A percentile compares a stretch with the other conserved stretches of the same genome.
Conservation (phyloP, 805 yeast species). For the Phaffomyces antillensis region DNA sequence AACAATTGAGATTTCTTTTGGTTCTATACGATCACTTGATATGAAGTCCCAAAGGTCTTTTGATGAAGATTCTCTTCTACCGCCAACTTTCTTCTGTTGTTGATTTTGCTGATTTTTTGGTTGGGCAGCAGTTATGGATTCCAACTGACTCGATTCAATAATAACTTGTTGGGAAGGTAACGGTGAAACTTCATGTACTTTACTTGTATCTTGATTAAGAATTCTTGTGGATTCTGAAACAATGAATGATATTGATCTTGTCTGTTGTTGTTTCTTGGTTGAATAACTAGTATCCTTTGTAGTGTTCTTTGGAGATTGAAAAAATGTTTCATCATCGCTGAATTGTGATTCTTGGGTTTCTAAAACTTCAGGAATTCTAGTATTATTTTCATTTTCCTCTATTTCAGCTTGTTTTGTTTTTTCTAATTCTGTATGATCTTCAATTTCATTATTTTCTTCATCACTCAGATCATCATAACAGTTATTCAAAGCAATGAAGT, state of each 20-base stretch:
- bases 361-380: neutral
- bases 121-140: no score
- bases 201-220: neutral
- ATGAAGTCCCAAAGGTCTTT: slow-evolving; percentile 22
- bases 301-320: slow-evolving; percentile 11
- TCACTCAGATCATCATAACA: slow-evolving; percentile 1
- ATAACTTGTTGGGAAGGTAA: slow-evolving; percentile 3
- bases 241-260: slow-evolving; percentile 12
- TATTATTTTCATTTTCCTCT: slow-evolving; percentile 2
- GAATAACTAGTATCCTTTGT: slow-evolving; percentile 19
- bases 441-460: no score
- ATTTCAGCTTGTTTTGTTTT: slow-evolving; percentile 4
- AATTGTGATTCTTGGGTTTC: slow-evolving; percentile 3
- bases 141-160: slow-evolving; percentile 4
- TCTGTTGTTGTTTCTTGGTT: slow-evolving; percentile 3
- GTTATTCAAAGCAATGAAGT: slow-evolving; percentile 20
- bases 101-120: no score
- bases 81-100: no score
- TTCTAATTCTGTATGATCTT: no score
- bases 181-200: neutral
- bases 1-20: neutral
- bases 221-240: slow-evolving; percentile 15
- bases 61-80: neutral
- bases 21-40: slow-evolving; percentile 6
- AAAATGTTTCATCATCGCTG: slow-evolving; percentile 10